phyloP scores from a whole-genome alignment of 805 yeast genomes.

The Candida manassasensis region DNA sequence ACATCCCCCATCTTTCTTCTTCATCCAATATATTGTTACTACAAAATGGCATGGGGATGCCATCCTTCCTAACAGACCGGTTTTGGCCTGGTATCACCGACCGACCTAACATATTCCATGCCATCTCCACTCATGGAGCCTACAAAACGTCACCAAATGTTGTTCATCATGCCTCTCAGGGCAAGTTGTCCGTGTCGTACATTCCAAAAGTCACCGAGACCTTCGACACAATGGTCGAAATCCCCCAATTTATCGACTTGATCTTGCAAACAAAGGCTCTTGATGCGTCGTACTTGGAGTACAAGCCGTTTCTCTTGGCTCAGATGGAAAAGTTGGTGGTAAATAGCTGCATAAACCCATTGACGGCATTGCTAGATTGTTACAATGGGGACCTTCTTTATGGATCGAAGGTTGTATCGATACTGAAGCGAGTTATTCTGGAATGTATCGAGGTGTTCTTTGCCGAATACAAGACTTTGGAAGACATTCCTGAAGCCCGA shows the following conservation, averaged over 20 bases:
- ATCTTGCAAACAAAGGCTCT: constrained; percentile 20
- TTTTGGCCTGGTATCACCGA: constrained; percentile 47
- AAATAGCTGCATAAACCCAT: constrained; percentile 80
- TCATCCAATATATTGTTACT: constrained; percentile 58
- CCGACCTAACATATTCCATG: constrained; percentile 64
- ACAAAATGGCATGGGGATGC: constrained; percentile 85
- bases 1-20: constrained; percentile 43
- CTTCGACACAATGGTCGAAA: constrained; percentile 8
- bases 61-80: constrained; percentile 44
- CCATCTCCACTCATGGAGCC: constrained; percentile 82
- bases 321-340: constrained; percentile 75
- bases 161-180: constrained; percentile 65
- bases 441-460: constrained; percentile 44
- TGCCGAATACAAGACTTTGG: constrained; percentile 22
- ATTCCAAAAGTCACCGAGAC: constrained; percentile 38
- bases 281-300: constrained; percentile 23
- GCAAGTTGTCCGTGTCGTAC: constrained; percentile 54
- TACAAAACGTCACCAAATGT: constrained; percentile 38
- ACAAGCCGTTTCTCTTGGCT: constrained; percentile 43
- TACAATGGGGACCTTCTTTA: constrained; percentile 67
- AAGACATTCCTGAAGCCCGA: constrained; percentile 25
- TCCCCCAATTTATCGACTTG: constrained; percentile 17
- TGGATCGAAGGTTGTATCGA: constrained; percentile 25
- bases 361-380: constrained; percentile 74
- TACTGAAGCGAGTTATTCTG: constrained; percentile 38